Evolutionary conservation across 2,329 filamentous ascomycete species (phyloP).

Genomic region (Graphiopsis chlorocephala): DNA sequence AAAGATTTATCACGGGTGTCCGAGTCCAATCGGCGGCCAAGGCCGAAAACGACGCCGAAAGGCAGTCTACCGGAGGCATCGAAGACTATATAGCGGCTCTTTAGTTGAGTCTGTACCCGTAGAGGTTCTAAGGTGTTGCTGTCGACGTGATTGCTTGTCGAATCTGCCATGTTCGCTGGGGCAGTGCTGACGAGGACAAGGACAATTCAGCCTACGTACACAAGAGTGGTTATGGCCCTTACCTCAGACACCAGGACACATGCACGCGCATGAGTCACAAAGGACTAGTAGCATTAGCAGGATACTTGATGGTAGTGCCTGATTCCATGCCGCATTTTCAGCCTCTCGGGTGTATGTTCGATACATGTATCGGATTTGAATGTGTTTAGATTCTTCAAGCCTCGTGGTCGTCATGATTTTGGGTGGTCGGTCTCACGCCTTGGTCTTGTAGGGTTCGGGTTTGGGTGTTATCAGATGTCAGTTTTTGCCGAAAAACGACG

Average conservation of each 20-base stretch:
- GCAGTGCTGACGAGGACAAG: neutral
- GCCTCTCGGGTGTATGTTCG: neutral
- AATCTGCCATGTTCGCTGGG: neutral
- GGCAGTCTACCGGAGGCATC: slow-evolving; percentile 21
- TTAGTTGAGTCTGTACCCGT: slow-evolving; percentile 17
- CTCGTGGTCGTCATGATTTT: neutral
- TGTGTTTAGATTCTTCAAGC: neutral
- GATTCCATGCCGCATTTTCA: neutral
- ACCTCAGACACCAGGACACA: neutral
- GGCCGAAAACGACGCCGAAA: slow-evolving; percentile 23
- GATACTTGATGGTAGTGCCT: neutral
- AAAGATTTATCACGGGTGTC: slow-evolving; percentile 20
- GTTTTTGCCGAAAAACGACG: neutral
- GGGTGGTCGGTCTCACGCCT: neutral
- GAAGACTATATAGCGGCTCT: slow-evolving; percentile 19
- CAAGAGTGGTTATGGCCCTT: neutral
- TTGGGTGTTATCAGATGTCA: neutral
- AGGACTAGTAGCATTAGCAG: neutral
- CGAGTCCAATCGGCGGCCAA: slow-evolving; percentile 19
- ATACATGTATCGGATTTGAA: neutral
- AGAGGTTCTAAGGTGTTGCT: neutral
- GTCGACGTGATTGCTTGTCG: neutral
- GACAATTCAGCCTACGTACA: neutral
- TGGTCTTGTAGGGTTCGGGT: neutral
- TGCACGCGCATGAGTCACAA: neutral